Conservation (phyloP, 768 basidiomycete genomes). For the Hygrocybe coccinea region DNA sequence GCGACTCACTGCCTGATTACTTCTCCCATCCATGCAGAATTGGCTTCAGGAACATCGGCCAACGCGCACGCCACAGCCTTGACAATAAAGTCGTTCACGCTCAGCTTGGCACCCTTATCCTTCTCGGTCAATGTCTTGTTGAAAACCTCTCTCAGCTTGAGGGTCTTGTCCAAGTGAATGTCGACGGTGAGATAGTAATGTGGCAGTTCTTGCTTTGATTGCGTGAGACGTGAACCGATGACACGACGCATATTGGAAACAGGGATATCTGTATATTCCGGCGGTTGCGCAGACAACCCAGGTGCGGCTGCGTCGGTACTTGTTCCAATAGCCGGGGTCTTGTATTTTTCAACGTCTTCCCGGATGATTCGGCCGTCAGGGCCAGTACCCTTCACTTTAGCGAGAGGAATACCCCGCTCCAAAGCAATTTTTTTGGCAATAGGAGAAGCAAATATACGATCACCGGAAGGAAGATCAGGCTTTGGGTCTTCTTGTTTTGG, state of each 20-base stretch:
- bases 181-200: conserved; percentile 97
- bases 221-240: conserved; percentile 84
- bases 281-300: conserved; percentile 44
- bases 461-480: conserved; percentile 56
- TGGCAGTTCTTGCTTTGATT: conserved; percentile 92
- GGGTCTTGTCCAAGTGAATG: conserved; percentile 92
- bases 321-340: conserved; percentile 46
- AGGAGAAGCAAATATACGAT: conserved; percentile 91
- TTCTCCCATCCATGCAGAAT: conserved; percentile 97
- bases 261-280: conserved; percentile 86
- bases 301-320: conserved; percentile 42
- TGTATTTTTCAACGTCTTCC: conserved; percentile 90
- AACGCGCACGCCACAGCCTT: conserved; percentile 91
- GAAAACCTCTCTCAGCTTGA: conserved; percentile 93
- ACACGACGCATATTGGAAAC: conserved; percentile 91
- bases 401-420: conserved; percentile 87
- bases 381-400: conserved; percentile 87
- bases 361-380: conserved; percentile 92
- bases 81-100: conserved; percentile 97
- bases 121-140: conserved; percentile 83
- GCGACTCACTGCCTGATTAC: conserved; percentile 84
- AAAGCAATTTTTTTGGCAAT: conserved; percentile 96
- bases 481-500: conserved; percentile 40
- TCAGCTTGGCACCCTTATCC: conserved; percentile 88
- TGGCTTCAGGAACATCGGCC: conserved; percentile 93